Base-by-base conservation (phyloP, 371 early-diverging fungal genomes). In the Edhazardia aedis region DNA sequence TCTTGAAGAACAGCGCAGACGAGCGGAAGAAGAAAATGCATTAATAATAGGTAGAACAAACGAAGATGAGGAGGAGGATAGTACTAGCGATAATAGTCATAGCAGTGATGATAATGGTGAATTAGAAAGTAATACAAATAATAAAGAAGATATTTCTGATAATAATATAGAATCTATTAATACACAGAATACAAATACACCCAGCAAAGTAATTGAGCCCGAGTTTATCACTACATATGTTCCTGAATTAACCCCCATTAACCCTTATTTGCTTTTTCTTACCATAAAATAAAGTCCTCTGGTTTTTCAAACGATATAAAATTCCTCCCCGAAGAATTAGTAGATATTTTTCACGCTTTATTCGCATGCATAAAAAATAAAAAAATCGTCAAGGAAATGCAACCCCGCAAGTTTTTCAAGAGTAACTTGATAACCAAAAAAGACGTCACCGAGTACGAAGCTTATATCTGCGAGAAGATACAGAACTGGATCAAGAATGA, bases 311-410 rank as follows among this genome's bases (percentile, higher is more conserved):
- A 68, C 47, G 71, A 71, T 43, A 48, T 71, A n/a, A 58, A 59
- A 42, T 69, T 72, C 51, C 56, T 72, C 16, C 72, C 72, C 21
- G 69, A 68, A 28, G 72, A 72, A 53, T 53, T 72, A 12, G 61
- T 72, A 4, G 51, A 66, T 40, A 40, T 72, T 9, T 68, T 61
- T 56, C 61, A 64, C 43, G 58, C 62, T 1, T 51, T 72, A 29
- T 69, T 58, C 55, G 54, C 59, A 4, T 63, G 66, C 14, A 48
- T 69, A 4, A 27, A 43, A 18, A 55, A 65, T 39, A 62, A 58
- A 45, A 24, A 56, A 18, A 47, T 66, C 12, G 51, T 64, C 11
- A 62, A 65, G 24, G 44, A 60, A 24, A 47, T 67, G 22, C 42
- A 56, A 48, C 72, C 72, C 4, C 55, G 58, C 46, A 58, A 55